A percentile compares a stretch with the other conserved stretches of the same genome.
Conservation (phyloP, 1,284 basidiomycete species). For the Schizopora paradoxa region DNA sequence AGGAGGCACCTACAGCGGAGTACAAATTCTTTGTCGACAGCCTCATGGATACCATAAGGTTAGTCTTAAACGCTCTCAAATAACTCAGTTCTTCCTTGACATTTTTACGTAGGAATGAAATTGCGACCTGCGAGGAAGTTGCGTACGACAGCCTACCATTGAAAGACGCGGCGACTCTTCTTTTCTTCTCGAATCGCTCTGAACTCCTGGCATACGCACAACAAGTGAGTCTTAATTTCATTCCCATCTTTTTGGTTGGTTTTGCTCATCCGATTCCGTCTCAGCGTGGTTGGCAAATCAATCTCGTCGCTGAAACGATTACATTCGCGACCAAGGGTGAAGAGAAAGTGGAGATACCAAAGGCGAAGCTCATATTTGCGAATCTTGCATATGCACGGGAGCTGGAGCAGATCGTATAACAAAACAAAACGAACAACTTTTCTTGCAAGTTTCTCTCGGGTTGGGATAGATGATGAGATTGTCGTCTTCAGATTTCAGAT, state of each 20-base stretch:
- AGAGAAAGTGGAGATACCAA: conserved; percentile 77
- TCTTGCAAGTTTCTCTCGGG: conserved; percentile 15
- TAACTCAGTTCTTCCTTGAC: conserved; percentile 1
- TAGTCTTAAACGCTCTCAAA: conserved; percentile 18
- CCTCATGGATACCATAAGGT: conserved; percentile 91
- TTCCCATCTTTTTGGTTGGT: conserved; percentile 20
- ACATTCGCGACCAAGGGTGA: conserved; percentile 67
- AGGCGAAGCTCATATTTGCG: conserved; percentile 71
- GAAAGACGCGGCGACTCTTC: conserved; percentile 80
- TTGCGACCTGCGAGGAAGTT: conserved; percentile 87
- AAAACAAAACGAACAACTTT: too few relatives aligned
- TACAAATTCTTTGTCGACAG: conserved; percentile 89
- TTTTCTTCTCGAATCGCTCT: conserved; percentile 80
- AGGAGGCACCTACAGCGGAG: conserved; percentile 81
- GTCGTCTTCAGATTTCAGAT: too few relatives aligned
- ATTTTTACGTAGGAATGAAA: conserved; percentile 67
- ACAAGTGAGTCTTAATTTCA: conserved; percentile 40
- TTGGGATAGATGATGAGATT: conserved; percentile 3
- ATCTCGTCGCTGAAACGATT: conserved; percentile 55
- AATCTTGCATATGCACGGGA: conserved; percentile 78
- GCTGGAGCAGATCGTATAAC: conserved; percentile 84
- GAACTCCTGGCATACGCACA: conserved; percentile 78
- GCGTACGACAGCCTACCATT: conserved; percentile 86
- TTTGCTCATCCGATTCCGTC: conserved; percentile 13
- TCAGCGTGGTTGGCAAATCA: conserved; percentile 71